Evolutionary conservation across 352 stramenopile species (phyloP), one percentile per base, ranked within the genome.

Genomic region (Blastocystis sp.): DNA sequence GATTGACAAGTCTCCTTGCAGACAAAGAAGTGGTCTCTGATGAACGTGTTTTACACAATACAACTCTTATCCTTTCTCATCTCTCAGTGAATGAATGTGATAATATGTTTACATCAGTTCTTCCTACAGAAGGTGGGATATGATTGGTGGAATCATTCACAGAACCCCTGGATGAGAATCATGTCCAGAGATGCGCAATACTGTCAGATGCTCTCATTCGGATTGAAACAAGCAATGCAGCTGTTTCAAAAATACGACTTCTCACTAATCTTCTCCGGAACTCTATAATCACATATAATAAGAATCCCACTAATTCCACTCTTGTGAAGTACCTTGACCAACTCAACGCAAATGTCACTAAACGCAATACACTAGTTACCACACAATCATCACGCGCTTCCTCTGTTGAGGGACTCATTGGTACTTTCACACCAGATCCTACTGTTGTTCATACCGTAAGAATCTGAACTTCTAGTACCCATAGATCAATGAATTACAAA

Each of bases 201-300:
- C 56, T 62, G 15, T 17, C 13, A 3, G 56, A 62, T 7, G 56
- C 56, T 33, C 27, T 62, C 19, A 62, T 62, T n/a, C 19, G 2
- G 5, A 62, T 62, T 3, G 56, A n/a, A 13, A n/a, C 56, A 6
- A 33, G 19, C 15, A 33, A n/a, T n/a, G 27, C 44, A 17, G 57
- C n/a, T 3, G 13, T 53, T 9, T 11, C 9, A 3, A 64, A 66
- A 40, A 64, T 84, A 6, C 73, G 73, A 15, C 27, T 27, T 9
- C 19, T 84, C 7, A 27, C 59, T 0, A 68, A 11, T 11, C n/a
- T 19, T 5, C 17, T 84, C 7, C 48, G 53, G 6, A 66, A 33
- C 5, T 30, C 73, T 0, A 64, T 84, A 9, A 84, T 84, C 24
- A 84, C 73, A 19, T 58, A 66, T 35, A 66, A 22, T 5, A 84